A percentile compares a stretch with the other conserved stretches of the same genome.
phyloP scores from a whole-genome alignment of 305 asterid genomes.

The Plantago lanceolata region DNA sequence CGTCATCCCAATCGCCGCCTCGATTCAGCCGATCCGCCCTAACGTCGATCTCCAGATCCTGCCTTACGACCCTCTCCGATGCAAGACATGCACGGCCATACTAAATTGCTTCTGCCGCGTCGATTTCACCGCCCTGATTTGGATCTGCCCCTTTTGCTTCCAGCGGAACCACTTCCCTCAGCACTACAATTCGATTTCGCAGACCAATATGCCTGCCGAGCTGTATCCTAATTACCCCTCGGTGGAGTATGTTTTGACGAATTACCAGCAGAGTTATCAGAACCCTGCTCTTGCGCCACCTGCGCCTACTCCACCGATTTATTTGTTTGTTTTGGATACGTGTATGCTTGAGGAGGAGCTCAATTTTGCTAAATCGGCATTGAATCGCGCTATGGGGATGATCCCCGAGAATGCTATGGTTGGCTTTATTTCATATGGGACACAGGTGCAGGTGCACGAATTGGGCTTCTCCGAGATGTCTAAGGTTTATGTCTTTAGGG shows the following conservation, averaged over 20 bases:
- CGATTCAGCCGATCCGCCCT: slow-evolving; percentile 87
- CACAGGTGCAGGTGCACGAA: slow-evolving; percentile 96
- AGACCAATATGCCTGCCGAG: slow-evolving; percentile 79
- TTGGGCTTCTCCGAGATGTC: slow-evolving; percentile 83
- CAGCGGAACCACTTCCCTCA: slow-evolving; percentile 86
- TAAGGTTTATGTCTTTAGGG: slow-evolving; percentile 84
- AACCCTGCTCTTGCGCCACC: slow-evolving; percentile 34
- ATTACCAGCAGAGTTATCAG: slow-evolving; percentile 41
- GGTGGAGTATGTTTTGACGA: slow-evolving; percentile 45
- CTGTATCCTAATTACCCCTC: slow-evolving; percentile 81
- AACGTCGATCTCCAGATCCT: slow-evolving; percentile 65
- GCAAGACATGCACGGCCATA: slow-evolving; percentile 74
- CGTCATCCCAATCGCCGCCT: slow-evolving; percentile 92
- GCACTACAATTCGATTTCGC: slow-evolving; percentile 59
- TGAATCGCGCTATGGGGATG: slow-evolving; percentile 82
- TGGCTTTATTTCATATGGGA: slow-evolving; percentile 87
- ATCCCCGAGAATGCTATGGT: slow-evolving; percentile 92
- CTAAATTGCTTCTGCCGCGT: slow-evolving; percentile 79
- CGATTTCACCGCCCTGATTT: slow-evolving; percentile 73
- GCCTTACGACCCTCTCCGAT: slow-evolving; percentile 68
- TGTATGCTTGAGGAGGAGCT: slow-evolving; percentile 96
- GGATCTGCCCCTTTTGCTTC: slow-evolving; percentile 98
- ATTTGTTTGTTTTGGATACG: slow-evolving; percentile 80
- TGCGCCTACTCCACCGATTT: slow-evolving; percentile 48
- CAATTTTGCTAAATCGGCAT: slow-evolving; percentile 72